Evolutionary conservation across 73 alveolate genomes (phyloP).

Genomic region (Symbiodinium pilosum): DNA sequence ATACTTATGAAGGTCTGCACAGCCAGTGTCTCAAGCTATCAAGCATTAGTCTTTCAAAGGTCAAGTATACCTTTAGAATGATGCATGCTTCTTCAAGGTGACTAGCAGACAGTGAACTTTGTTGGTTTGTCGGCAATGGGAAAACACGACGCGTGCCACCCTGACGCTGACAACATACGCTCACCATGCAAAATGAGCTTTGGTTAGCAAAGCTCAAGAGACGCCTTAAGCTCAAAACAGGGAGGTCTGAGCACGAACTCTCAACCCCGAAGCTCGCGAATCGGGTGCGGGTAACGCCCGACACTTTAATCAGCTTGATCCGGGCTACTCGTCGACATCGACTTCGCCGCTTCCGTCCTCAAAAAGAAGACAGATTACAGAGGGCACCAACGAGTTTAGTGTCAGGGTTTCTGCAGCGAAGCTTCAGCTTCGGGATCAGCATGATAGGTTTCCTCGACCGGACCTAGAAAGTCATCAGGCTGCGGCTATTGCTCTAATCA

Average conservation of each 20-base stretch:
- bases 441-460: background rate
- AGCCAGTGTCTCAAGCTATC: no score
- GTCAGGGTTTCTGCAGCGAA: background rate
- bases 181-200: background rate
- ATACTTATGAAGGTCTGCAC: no score
- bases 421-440: background rate
- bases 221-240: background rate
- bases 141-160: background rate
- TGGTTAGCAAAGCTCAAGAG: background rate
- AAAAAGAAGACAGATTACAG: no score
- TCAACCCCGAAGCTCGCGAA: background rate
- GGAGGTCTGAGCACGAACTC: background rate
- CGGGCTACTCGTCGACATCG: slow-evolving; percentile 62
- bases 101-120: background rate
- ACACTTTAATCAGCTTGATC: background rate
- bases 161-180: background rate
- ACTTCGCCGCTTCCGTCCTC: slow-evolving; percentile 77
- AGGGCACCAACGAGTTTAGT: background rate
- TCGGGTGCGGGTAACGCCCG: no score
- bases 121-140: background rate
- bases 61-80: no score
- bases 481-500: background rate
- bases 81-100: no score
- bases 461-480: background rate
- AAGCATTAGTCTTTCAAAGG: no score